Conservation (phyloP, 371 early-diverging fungal genomes). For the Syncephalastrum monosporum region DNA sequence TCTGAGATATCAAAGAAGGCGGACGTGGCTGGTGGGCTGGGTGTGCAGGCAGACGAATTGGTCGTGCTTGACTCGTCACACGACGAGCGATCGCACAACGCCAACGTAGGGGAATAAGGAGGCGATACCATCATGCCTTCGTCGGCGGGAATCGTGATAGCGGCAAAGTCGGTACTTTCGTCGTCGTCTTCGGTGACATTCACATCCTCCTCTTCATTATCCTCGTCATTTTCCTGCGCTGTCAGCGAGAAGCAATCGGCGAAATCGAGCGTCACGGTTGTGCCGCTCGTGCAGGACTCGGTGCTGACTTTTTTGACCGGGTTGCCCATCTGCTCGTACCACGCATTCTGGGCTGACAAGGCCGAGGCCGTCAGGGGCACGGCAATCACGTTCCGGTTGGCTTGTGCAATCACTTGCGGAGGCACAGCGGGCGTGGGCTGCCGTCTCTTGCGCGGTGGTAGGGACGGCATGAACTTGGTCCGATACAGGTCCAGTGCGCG, state of each 20-base stretch:
- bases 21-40: slow-evolving; percentile 28
- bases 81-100: slow-evolving; percentile 16
- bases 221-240: slow-evolving; percentile 22
- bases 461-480: slow-evolving; percentile 41
- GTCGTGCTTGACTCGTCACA: slow-evolving; percentile 23
- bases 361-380: slow-evolving; percentile 34
- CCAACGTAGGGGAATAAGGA: slow-evolving; percentile 3
- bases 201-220: slow-evolving; percentile 3
- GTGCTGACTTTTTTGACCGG: slow-evolving; percentile 5
- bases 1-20: slow-evolving; percentile 18
- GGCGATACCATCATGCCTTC: slow-evolving; percentile 7
- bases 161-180: too few species aligned
- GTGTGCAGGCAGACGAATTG: slow-evolving; percentile 28
- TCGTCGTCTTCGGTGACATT: too few species aligned
- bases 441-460: slow-evolving; percentile 41
- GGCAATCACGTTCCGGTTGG: slow-evolving; percentile 4
- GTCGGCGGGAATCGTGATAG: too few species aligned
- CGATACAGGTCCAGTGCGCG: slow-evolving; percentile 49
- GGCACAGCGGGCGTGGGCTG: slow-evolving; percentile 25
- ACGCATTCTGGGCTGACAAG: slow-evolving; percentile 41
- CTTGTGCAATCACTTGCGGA: slow-evolving; percentile 12
- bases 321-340: slow-evolving; percentile 22
- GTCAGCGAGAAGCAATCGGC: slow-evolving; percentile 48
- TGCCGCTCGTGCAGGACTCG: slow-evolving; percentile 32
- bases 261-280: slow-evolving; percentile 37